These are phyloP conservation scores for Nidula microcarpa DNA, from an alignment of 768 basidiomycete species.

Conservation along the genomic window DNA sequence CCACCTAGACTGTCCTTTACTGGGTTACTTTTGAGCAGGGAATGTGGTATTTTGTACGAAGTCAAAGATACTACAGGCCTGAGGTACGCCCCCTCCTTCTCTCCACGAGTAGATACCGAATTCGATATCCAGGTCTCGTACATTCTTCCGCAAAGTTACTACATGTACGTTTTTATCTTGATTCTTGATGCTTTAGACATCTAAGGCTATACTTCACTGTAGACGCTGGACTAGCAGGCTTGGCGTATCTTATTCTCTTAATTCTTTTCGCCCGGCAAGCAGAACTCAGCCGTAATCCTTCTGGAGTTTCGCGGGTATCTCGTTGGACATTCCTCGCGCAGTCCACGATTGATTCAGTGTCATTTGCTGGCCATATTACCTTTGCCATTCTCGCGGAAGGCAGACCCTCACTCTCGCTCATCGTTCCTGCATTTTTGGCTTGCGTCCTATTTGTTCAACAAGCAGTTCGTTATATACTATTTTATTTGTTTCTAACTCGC, in stretches of 20 bases:
- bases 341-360: conserved; percentile 74
- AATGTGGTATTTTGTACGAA: conserved; percentile 76
- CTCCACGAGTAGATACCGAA: neutral
- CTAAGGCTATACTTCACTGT: conserved; percentile 5
- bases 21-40: conserved; percentile 70
- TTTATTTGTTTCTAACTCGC: neutral
- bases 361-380: conserved; percentile 86
- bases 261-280: conserved; percentile 72
- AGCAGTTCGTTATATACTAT: conserved; percentile 51
- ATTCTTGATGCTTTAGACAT: neutral
- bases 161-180: conserved; percentile 39
- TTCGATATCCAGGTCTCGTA: conserved; percentile 37
- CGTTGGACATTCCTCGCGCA: conserved; percentile 82
- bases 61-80: conserved; percentile 66
- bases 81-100: conserved; percentile 38
- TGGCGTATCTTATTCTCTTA: conserved; percentile 67
- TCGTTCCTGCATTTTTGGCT: conserved; percentile 83
- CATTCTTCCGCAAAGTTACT: conserved; percentile 74
- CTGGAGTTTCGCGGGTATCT: conserved; percentile 75
- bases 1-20: conserved; percentile 56
- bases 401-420: conserved; percentile 71
- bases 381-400: conserved; percentile 86
- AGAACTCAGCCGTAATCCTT: conserved; percentile 71
- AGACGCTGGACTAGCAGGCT: conserved; percentile 73
- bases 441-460: conserved; percentile 79